A percentile compares a stretch with the other conserved stretches of the same genome.
phyloP scores from a whole-genome alignment of 2,329 filamentous ascomycete species.

The Aspergillus eucalypticola region DNA sequence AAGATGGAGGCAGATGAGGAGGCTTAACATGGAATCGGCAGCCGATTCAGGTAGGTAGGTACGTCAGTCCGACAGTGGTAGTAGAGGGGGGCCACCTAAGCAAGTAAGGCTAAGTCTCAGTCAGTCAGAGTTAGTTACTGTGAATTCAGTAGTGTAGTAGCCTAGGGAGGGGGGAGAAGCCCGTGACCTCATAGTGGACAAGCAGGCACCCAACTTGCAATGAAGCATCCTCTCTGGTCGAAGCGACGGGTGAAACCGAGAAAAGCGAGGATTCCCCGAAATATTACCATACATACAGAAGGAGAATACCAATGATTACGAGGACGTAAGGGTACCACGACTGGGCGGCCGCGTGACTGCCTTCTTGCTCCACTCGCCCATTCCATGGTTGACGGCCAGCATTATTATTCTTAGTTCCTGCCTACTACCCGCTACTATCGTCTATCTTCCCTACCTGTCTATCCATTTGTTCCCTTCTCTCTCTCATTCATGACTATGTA shows the following conservation, averaged over 20 bases:
- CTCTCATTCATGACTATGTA: neutral
- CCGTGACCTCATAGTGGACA: neutral
- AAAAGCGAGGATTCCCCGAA: constrained; percentile 8
- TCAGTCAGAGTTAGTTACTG: neutral
- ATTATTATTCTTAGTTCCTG: constrained; percentile 2
- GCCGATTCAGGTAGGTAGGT: neutral
- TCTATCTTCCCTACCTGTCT: neutral
- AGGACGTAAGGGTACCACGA: constrained; percentile 13
- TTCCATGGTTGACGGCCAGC: constrained; percentile 6
- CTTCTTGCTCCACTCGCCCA: constrained; percentile 13
- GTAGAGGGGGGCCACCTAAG: too few relatives aligned
- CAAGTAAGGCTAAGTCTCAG: neutral
- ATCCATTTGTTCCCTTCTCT: neutral
- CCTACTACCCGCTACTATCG: neutral
- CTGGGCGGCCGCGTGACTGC: constrained; percentile 20
- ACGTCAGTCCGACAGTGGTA: neutral
- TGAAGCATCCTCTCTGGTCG: neutral
- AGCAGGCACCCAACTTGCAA: neutral
- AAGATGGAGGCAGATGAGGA: neutral
- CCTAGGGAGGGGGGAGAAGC: neutral
- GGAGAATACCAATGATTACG: constrained; percentile 1
- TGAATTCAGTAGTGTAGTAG: too few relatives aligned
- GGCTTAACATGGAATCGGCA: neutral
- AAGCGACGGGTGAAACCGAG: constrained; percentile 2
- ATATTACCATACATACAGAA: constrained; percentile 1